Evolutionary conservation across 2,329 filamentous ascomycete species (phyloP).

Genomic region (Xylariaceae sp.): DNA sequence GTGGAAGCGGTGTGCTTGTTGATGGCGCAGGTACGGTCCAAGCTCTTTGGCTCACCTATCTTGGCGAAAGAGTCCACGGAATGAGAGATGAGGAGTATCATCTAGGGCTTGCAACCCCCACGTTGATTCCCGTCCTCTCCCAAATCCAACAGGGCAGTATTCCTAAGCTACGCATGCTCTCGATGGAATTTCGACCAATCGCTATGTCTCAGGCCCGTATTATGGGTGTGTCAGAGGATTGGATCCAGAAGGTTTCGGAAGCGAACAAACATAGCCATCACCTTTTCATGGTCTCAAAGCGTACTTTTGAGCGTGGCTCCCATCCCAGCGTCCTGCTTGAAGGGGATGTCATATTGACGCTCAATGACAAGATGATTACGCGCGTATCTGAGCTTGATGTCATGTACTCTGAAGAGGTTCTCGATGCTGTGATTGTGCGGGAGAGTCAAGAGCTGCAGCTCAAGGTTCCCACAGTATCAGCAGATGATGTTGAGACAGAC

Average conservation of each 20-base stretch:
- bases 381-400: slow-evolving; percentile 88
- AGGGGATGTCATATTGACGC: slow-evolving; percentile 84
- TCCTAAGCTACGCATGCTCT: slow-evolving; percentile 83
- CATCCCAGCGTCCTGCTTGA: slow-evolving; percentile 65
- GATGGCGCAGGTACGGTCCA: slow-evolving; percentile 88
- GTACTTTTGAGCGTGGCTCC: slow-evolving; percentile 59
- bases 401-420: slow-evolving; percentile 84
- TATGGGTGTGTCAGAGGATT: slow-evolving; percentile 94
- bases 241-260: slow-evolving; percentile 85
- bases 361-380: slow-evolving; percentile 91
- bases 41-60: slow-evolving; percentile 93
- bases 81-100: slow-evolving; percentile 96
- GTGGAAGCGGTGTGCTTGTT: slow-evolving; percentile 88
- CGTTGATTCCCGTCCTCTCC: slow-evolving; percentile 80
- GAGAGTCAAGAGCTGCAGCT: slow-evolving; percentile 75
- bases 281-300: slow-evolving; percentile 96
- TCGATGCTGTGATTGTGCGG: slow-evolving; percentile 83
- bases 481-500: slow-evolving; percentile 87
- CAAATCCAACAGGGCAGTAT: slow-evolving; percentile 76
- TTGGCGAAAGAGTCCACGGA: slow-evolving; percentile 79
- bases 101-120: slow-evolving; percentile 83
- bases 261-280: slow-evolving; percentile 92
- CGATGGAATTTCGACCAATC: slow-evolving; percentile 90
- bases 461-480: slow-evolving; percentile 78
- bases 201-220: slow-evolving; percentile 96